Percentiles rank a stretch among this genome's conserved stretches.
These are phyloP conservation scores for Chrysosporium keratinophilum DNA, from an alignment of 2,329 filamentous ascomycete genomes.

Conservation along the genomic window DNA sequence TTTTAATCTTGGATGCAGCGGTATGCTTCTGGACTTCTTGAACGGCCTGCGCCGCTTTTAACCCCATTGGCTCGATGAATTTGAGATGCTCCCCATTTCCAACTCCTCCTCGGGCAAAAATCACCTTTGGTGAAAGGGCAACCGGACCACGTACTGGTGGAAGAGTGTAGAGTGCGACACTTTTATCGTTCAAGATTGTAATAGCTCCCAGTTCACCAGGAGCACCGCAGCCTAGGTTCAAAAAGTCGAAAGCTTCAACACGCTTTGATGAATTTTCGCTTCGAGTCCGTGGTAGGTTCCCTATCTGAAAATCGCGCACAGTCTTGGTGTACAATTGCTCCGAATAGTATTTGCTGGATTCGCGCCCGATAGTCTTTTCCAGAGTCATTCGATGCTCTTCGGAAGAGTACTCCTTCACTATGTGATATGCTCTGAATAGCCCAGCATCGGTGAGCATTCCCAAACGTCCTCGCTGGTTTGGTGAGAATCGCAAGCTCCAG, in stretches of 20 bases:
- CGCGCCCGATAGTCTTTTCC: conserved; percentile 33
- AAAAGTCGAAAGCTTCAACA: conserved; percentile 52
- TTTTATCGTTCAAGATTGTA: conserved; percentile 43
- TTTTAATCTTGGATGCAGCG: not conserved
- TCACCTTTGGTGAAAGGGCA: conserved; percentile 30
- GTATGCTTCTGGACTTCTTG: conserved; percentile 22
- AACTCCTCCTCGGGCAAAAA: conserved; percentile 25
- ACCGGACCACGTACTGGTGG: conserved; percentile 34
- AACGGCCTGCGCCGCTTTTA: conserved; percentile 25
- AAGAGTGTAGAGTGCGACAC: conserved; percentile 41
- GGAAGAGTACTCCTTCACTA: conserved; percentile 41
- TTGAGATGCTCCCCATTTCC: conserved; percentile 19
- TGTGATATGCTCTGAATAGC: conserved; percentile 48
- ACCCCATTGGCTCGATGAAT: conserved; percentile 26
- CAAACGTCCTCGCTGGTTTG: conserved; percentile 47
- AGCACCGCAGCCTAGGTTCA: conserved; percentile 34
- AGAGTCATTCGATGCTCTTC: conserved; percentile 32
- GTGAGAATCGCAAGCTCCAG: conserved; percentile 54
- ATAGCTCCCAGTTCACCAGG: conserved; percentile 44
- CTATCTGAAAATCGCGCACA: conserved; percentile 36
- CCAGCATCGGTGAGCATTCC: conserved; percentile 50
- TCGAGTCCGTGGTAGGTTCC: conserved; percentile 38
- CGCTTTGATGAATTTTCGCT: conserved; percentile 37
- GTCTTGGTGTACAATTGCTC: conserved; percentile 39
- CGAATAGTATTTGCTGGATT: conserved; percentile 32